phyloP scores from a whole-genome alignment of 306 rosid genomes.

The Benincasa hispida region DNA sequence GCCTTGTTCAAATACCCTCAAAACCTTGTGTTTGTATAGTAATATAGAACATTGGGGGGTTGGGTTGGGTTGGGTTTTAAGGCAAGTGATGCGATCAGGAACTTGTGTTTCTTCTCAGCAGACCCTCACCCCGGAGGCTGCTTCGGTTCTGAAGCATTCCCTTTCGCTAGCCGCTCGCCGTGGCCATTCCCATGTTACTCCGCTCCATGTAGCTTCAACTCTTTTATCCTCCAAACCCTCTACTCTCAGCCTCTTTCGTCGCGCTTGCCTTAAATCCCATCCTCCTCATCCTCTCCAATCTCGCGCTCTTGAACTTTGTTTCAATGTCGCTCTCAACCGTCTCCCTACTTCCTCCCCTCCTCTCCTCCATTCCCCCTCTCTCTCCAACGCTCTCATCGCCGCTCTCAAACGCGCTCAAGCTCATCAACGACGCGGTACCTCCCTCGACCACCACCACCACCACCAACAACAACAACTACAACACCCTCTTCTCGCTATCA shows the following conservation, averaged over 20 bases:
- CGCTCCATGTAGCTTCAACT: constrained; percentile 11
- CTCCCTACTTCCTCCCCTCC: constrained; percentile 6
- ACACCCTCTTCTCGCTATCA: constrained; percentile 2
- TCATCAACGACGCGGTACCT: constrained; percentile 2
- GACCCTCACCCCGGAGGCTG: constrained; percentile 13
- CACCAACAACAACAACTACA: constrained; percentile 1
- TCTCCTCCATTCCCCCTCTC: background rate
- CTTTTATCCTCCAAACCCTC: background rate
- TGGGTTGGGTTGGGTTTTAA: background rate
- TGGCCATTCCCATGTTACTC: constrained; percentile 12
- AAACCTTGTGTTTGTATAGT: no score
- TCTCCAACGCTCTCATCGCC: constrained; percentile 13
- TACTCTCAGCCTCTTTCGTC: background rate
- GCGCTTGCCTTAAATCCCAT: constrained; percentile 9
- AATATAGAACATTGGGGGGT: background rate
- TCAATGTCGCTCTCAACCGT: constrained; percentile 16
- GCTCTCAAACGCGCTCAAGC: constrained; percentile 15
- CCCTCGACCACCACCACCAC: background rate
- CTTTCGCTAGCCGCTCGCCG: background rate
- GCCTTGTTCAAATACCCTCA: no score
- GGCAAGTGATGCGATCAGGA: constrained; percentile 12
- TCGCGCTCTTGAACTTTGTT: constrained; percentile 13
- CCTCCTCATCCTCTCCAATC: constrained; percentile 10
- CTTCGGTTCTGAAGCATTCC: constrained; percentile 7
- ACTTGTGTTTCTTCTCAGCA: constrained; percentile 7